phyloP scores from a whole-genome alignment of 495 filamentous ascomycete species.

The Aspergillus conjunctus region DNA sequence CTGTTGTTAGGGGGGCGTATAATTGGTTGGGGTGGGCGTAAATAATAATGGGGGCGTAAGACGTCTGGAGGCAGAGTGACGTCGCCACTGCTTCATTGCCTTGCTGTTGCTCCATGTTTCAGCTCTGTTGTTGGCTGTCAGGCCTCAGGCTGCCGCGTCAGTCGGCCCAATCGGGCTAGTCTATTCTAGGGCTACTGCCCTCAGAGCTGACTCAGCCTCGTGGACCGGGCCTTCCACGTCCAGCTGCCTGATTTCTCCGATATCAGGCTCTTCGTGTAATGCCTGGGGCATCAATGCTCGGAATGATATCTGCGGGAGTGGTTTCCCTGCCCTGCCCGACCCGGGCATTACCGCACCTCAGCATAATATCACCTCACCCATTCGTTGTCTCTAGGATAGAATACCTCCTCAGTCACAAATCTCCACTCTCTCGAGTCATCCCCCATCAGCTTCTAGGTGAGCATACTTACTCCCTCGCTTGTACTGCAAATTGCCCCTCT shows the following conservation, averaged over 20 bases:
- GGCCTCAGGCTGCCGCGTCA: slow-evolving; percentile 17
- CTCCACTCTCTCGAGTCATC: slow-evolving; percentile 36
- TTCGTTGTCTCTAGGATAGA: slow-evolving; percentile 40
- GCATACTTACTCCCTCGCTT: slow-evolving; percentile 42
- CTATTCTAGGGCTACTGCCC: slow-evolving; percentile 15
- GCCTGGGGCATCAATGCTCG: slow-evolving; percentile 33
- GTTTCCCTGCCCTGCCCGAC: slow-evolving; percentile 36
- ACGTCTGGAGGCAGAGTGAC: too few relatives aligned
- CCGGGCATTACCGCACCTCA: slow-evolving; percentile 40
- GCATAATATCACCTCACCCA: slow-evolving; percentile 44
- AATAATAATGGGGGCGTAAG: too few relatives aligned
- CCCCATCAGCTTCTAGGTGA: slow-evolving; percentile 39
- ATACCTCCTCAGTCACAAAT: slow-evolving; percentile 36
- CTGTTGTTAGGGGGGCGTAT: not conserved
- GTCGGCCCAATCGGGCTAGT: slow-evolving; percentile 27
- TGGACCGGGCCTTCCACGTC: not conserved
- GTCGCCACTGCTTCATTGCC: not conserved
- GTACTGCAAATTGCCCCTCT: slow-evolving; percentile 14
- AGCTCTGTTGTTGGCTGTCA: not conserved
- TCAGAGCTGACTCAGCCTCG: slow-evolving; percentile 13
- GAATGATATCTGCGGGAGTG: slow-evolving; percentile 32
- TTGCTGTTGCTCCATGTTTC: not conserved
- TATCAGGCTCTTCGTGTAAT: slow-evolving; percentile 5
- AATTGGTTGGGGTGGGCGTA: not conserved
- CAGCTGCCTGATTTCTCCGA: slow-evolving; percentile 16